Evolutionary conservation across 1,284 basidiomycete species (phyloP), one percentile per base, ranked within the genome.

Genomic region (Thecaphora thlaspeos): DNA sequence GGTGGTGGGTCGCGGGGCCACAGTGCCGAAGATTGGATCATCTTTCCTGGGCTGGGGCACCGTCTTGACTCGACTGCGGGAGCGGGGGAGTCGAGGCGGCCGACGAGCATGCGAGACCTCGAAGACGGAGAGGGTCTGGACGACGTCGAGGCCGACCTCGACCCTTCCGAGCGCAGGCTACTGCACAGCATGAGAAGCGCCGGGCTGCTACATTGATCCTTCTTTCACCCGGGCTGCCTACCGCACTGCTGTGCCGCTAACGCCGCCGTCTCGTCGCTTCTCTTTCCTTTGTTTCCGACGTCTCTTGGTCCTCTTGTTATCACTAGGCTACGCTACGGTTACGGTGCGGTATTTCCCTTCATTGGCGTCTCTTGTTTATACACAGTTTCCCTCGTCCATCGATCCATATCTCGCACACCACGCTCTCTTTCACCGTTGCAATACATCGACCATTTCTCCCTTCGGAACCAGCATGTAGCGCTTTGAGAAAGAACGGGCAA

Each of bases 21-120:
- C 23, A 41, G 42, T 15, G 71, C 63, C 11, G 71, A 74, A 41
- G 71, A 74, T 34, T 74, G 71, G 71, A 34, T 72, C 39, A 39
- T 74, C 17, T 74, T 72, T 21, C 71, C 71, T 3, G 71, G 70
- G 10, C 44, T 58, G 32, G 61, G 66, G 1, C 51, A 52, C 4
- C 43, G 62, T 3, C 36, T 61, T 23, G 41, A 23, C 10, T 41
- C 36, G 36, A 7, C 14, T 57, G 51, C 15, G 43, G 46, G 30
- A 46, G 12, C 10, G n/a, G 40, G n/a, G 32, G 18, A 19, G 39
- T 17, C n/a, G 48, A 18, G 43, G 41, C 1, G 19, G 39, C 10
- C 41, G 43, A 58, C 54, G 8, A 46, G 54, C 41, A 48, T 69
- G 48, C 51, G 46, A 44, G 54, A 64, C 43, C 38, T 59, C n/a